Evolutionary conservation across 2,329 filamentous ascomycete species (phyloP).

Genomic region (Claviceps sp.): DNA sequence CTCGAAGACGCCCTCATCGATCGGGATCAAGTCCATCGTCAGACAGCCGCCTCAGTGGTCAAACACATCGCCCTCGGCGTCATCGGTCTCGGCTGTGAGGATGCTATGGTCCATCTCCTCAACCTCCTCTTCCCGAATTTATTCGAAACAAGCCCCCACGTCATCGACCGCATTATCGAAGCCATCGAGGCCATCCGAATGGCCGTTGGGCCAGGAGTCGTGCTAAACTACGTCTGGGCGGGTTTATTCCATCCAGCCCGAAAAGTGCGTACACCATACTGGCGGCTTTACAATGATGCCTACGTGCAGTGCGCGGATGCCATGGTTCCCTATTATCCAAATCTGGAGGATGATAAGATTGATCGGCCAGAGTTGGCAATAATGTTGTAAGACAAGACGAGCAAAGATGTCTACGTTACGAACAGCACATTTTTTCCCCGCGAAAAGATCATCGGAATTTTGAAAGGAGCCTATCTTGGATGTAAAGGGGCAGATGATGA

Average conservation of each 20-base stretch:
- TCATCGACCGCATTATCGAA: slow-evolving; percentile 95
- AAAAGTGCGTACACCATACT: slow-evolving; percentile 90
- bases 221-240: slow-evolving; percentile 98
- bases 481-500: too few relatives aligned
- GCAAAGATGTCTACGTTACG: not conserved
- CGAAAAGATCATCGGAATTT: too few relatives aligned
- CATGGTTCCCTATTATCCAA: slow-evolving; percentile 94
- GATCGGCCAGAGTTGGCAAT: slow-evolving; percentile 73
- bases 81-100: slow-evolving; percentile 93
- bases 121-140: slow-evolving; percentile 94
- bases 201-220: slow-evolving; percentile 79
- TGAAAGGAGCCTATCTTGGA: too few relatives aligned
- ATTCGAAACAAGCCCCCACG: slow-evolving; percentile 95
- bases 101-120: slow-evolving; percentile 94
- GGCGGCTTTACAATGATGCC: slow-evolving; percentile 92
- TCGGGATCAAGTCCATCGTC: slow-evolving; percentile 92
- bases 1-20: slow-evolving; percentile 96
- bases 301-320: slow-evolving; percentile 89
- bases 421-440: not conserved
- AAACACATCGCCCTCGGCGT: slow-evolving; percentile 96
- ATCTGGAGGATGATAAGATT: slow-evolving; percentile 66
- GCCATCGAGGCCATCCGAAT: slow-evolving; percentile 93
- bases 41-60: slow-evolving; percentile 91
- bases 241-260: slow-evolving; percentile 93
- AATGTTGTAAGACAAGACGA: slow-evolving; percentile 46